Conservation (phyloP, 345 rosid species). For the Crucihimalaya himalaica region DNA sequence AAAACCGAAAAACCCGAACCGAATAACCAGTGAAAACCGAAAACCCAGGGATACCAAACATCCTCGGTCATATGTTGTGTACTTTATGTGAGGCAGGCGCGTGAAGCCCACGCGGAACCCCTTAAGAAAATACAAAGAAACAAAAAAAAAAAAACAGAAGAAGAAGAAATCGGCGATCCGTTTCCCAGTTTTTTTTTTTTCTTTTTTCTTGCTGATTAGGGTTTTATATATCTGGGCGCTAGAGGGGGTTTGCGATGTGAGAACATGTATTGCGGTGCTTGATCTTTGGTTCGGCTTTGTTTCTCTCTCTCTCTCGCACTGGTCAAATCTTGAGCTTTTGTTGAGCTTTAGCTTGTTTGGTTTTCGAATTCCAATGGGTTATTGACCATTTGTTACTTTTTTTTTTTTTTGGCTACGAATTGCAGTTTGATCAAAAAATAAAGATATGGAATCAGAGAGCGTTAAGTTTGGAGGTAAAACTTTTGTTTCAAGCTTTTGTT, state of each 20-base stretch:
- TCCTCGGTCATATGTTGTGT: no score
- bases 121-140: no score
- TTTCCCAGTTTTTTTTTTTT: no score
- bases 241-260: not conserved
- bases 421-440: slow-evolving; percentile 15
- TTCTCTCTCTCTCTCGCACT: not conserved
- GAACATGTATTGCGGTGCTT: not conserved
- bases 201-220: not conserved
- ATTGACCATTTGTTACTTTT: no score
- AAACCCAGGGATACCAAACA: no score
- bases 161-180: no score
- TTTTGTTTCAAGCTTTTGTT: not conserved
- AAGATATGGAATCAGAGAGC: slow-evolving; percentile 37
- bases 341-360: slow-evolving; percentile 2
- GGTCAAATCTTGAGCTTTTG: not conserved
- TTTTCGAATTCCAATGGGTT: not conserved
- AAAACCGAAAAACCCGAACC: no score
- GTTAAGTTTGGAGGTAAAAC: slow-evolving; percentile 38
- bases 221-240: not conserved
- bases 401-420: not conserved
- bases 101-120: no score
- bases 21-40: no score
- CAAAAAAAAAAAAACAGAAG: no score
- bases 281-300: not conserved
- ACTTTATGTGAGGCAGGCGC: no score